These are phyloP conservation scores for Boletus coccyginus DNA, from an alignment of 768 basidiomycete species.

Conservation along the genomic window DNA sequence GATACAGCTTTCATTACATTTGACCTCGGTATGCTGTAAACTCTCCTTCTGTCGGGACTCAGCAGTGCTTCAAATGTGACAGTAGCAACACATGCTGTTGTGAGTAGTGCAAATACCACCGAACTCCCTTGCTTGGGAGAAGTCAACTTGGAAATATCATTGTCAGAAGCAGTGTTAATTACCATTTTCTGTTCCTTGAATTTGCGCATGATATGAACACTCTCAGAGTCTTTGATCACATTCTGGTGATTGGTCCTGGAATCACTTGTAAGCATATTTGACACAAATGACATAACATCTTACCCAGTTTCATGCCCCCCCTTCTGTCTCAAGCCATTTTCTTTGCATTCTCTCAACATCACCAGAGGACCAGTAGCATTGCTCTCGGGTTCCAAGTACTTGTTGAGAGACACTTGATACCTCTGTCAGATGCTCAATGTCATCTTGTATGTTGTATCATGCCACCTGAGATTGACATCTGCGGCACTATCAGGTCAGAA, in stretches of 20 bases:
- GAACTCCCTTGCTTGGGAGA: slow-evolving; percentile 8
- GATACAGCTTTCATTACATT: not conserved
- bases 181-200: not conserved
- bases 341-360: not conserved
- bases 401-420: slow-evolving; percentile 21
- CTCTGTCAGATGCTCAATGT: not conserved
- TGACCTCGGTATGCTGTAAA: not conserved
- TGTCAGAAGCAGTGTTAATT: not conserved
- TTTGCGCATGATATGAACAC: not conserved
- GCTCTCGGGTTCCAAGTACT: slow-evolving; percentile 1
- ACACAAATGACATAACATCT: not conserved
- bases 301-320: slow-evolving; percentile 2
- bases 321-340: not conserved
- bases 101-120: slow-evolving; percentile 9
- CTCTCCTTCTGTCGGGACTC: slow-evolving; percentile 5
- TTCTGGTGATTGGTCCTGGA: not conserved
- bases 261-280: not conserved
- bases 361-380: not conserved
- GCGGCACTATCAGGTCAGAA: not conserved
- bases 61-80: slow-evolving; percentile 7
- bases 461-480: slow-evolving; percentile 1
- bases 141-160: not conserved
- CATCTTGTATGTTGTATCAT: not conserved
- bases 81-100: slow-evolving; percentile 10
- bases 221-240: not conserved